These are phyloP conservation scores for Amanita molliuscula DNA, from an alignment of 768 basidiomycete species.

Conservation along the genomic window DNA sequence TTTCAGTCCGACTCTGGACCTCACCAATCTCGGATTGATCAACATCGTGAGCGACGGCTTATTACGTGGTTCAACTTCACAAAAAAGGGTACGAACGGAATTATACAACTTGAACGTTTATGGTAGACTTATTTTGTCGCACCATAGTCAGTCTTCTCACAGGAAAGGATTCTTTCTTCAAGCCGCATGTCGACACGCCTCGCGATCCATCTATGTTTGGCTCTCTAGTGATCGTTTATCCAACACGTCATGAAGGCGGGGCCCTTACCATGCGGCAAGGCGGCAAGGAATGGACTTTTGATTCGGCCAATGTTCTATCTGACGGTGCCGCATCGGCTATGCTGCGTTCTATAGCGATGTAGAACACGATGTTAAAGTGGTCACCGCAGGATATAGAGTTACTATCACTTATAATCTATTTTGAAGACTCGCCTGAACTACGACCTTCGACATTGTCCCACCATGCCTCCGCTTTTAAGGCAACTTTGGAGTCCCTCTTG, in stretches of 20 bases:
- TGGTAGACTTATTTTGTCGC: slow-evolving; percentile 14
- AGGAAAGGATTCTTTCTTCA: slow-evolving; percentile 38
- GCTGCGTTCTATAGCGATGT: slow-evolving; percentile 28
- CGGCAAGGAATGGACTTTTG: slow-evolving; percentile 25
- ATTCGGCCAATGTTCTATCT: slow-evolving; percentile 18
- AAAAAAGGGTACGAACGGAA: slow-evolving; percentile 15
- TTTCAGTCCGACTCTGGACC: slow-evolving; percentile 14
- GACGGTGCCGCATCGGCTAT: slow-evolving; percentile 16
- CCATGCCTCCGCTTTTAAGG: slow-evolving; percentile 9
- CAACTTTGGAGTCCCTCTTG: slow-evolving; percentile 16
- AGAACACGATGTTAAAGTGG: slow-evolving; percentile 27
- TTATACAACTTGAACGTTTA: slow-evolving; percentile 29
- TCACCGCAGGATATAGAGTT: slow-evolving; percentile 26
- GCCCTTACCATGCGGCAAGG: slow-evolving; percentile 24
- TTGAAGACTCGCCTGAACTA: slow-evolving; percentile 5
- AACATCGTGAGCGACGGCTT: slow-evolving; percentile 9
- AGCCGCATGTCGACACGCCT: slow-evolving; percentile 31
- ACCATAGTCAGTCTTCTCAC: not conserved
- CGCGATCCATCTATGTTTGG: slow-evolving; percentile 34
- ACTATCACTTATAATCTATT: slow-evolving; percentile 33
- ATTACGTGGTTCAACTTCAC: slow-evolving; percentile 9
- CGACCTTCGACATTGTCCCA: not conserved
- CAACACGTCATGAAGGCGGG: slow-evolving; percentile 35
- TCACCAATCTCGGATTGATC: slow-evolving; percentile 7
- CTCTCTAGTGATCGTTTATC: slow-evolving; percentile 40